A percentile compares a stretch with the other conserved stretches of the same genome.
Conservation (phyloP, 768 basidiomycete genomes). For the Cystofilobasidium macerans region DNA sequence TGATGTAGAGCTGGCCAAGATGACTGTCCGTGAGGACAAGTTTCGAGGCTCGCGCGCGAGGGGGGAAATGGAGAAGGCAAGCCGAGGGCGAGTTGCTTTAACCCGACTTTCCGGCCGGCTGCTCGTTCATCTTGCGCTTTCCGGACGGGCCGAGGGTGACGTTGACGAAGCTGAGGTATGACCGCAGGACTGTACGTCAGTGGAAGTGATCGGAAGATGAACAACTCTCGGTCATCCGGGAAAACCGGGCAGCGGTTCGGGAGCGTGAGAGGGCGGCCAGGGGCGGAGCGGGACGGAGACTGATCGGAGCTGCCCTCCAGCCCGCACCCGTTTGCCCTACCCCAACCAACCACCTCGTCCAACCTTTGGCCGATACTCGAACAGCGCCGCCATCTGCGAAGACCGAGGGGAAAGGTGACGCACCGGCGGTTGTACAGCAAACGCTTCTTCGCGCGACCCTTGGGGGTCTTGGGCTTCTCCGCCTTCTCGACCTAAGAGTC, state of each 20-base stretch:
- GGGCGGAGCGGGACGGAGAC: slow-evolving; percentile 6
- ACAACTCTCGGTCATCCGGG: too few species aligned
- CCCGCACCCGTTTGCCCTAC: neutral
- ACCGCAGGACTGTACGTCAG: slow-evolving; percentile 21
- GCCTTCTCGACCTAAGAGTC: slow-evolving; percentile 67
- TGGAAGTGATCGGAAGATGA: too few species aligned
- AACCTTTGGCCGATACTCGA: neutral
- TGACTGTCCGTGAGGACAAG: too few species aligned
- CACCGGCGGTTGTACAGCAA: slow-evolving; percentile 84
- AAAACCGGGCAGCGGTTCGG: too few species aligned
- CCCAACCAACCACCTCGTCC: slow-evolving; percentile 4
- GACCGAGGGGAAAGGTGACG: too few species aligned
- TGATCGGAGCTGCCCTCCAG: slow-evolving; percentile 39
- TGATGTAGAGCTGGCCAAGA: neutral
- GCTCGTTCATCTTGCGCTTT: slow-evolving; percentile 69
- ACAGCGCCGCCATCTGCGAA: too few species aligned
- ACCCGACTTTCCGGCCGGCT: slow-evolving; percentile 12
- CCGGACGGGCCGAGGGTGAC: slow-evolving; percentile 81
- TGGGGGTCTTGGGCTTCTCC: slow-evolving; percentile 98
- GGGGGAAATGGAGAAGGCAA: neutral
- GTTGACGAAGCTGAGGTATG: slow-evolving; percentile 69
- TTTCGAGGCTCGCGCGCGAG: too few species aligned
- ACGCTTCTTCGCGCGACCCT: slow-evolving; percentile 96
- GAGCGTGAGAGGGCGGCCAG: too few species aligned
- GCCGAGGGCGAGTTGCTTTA: neutral